Evolutionary conservation across 257 asterid genomes (phyloP).

Genomic region (Eucommia ulmoides): DNA sequence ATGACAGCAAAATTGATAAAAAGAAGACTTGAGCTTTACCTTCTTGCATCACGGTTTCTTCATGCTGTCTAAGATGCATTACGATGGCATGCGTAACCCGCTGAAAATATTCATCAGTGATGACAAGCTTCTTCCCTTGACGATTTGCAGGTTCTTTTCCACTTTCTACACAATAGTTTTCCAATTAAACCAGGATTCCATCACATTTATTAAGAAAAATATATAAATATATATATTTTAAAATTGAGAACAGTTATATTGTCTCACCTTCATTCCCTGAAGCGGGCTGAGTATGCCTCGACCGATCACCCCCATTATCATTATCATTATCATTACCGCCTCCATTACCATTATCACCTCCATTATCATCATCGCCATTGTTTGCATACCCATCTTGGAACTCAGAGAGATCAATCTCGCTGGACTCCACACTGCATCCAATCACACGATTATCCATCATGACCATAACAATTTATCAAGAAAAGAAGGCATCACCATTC

Average conservation of each 20-base stretch:
- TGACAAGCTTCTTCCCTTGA: conserved; percentile 66
- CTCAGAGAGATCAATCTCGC: conserved; percentile 90
- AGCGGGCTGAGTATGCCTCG: conserved; percentile 29
- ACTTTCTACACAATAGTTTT: conserved; percentile 33
- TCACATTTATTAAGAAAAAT: not conserved
- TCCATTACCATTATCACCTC: conserved; percentile 25
- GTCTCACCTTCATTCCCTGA: conserved; percentile 27
- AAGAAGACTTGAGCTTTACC: conserved; percentile 22
- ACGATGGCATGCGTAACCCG: conserved; percentile 83
- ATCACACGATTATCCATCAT: conserved; percentile 2
- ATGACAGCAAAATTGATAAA: not conserved
- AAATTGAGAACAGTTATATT: not conserved
- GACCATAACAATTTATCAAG: not conserved
- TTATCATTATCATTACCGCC: conserved; percentile 24
- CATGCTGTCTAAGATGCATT: conserved; percentile 75
- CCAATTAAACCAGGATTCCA: conserved; percentile 1
- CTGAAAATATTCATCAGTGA: conserved; percentile 81
- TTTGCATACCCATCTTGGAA: conserved; percentile 59
- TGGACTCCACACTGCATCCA: conserved; percentile 80
- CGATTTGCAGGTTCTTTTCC: conserved; percentile 25
- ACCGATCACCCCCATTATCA: too few species aligned
- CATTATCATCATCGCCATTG: conserved; percentile 24
- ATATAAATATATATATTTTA: not conserved
- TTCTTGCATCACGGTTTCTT: conserved; percentile 47
- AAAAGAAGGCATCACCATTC: not conserved